Base-by-base conservation (phyloP, 2,329 filamentous ascomycete species). In the Mycosphaerella sp. region DNA sequence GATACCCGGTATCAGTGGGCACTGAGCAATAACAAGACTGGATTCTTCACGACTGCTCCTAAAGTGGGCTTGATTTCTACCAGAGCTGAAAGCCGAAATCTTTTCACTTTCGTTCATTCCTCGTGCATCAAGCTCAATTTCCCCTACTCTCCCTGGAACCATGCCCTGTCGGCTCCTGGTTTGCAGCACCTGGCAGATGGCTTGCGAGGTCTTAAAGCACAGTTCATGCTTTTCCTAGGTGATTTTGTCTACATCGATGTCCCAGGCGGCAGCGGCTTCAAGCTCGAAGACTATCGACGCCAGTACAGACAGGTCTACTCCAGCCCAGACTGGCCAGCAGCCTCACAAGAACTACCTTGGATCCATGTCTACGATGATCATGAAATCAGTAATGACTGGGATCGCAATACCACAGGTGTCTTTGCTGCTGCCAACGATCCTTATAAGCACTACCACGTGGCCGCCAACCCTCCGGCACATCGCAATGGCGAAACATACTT, bases 331-430 rank as follows among this genome's bases (percentile, higher is more conserved):
- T 98, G 93, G 93, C 77, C 81, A 1, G 75, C 82, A 0, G 83
- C 87, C 9, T 83, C 83, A 0, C 78, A 86, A 62, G 84, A 89
- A 52, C 76, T 97, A n/a, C 95, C 91, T 64, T 98, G 93, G 93
- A 89, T 97, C 43, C 93, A 98, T 66, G 91, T 95, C 2, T 80
- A 96, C 6, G 93, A 98, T 67, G 93, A 98, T 68, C 93, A 98
- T 66, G 93, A 98, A 68, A 96, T 98, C 58, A 81, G 81, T 4
- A 97, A 98, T 64, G 93, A 97, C 72, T 97, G 91, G 90, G 83
- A 86, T 56, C 78, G 80, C 14, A 93, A 92, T 67, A 85, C 81
- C 11, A 90, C 88, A 0, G 87, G 88, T 5, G 80, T 95, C 0
- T 96, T 92, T 67, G 72, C 79, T 2, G 81, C 86, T 0, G 91